Conservation (phyloP, 2,329 filamentous ascomycete species). For the Thelonectria olida region DNA sequence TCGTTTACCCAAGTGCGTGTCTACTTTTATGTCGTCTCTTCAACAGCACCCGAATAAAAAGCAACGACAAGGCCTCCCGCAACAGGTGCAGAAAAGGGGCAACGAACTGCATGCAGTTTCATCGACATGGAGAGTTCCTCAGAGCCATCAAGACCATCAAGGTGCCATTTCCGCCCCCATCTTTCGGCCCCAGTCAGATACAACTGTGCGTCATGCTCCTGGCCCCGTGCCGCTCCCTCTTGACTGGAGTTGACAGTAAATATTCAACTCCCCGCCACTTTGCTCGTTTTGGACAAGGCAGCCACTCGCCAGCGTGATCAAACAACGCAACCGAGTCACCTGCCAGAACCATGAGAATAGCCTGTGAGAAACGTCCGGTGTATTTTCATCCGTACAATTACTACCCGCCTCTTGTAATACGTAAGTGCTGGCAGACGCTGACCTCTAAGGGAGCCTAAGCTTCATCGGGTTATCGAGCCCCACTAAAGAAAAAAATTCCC, state of each 20-base stretch:
- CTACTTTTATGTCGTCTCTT: neutral
- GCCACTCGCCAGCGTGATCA: neutral
- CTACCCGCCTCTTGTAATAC: neutral
- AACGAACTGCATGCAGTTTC: slow-evolving; percentile 10
- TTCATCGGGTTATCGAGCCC: neutral
- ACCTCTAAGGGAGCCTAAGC: no score
- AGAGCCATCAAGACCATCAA: slow-evolving; percentile 29
- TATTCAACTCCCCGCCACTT: slow-evolving; percentile 4
- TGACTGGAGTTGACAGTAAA: neutral
- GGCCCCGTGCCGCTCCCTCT: slow-evolving; percentile 15
- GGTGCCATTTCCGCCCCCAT: slow-evolving; percentile 24
- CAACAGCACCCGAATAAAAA: neutral
- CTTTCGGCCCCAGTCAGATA: neutral
- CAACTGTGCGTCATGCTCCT: no score
- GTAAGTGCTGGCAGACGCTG: neutral
- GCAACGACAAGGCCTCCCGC: neutral
- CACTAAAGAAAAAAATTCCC: neutral
- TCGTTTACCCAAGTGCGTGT: neutral
- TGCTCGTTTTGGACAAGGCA: neutral
- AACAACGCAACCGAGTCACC: neutral
- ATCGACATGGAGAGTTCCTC: neutral
- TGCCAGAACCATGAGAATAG: neutral
- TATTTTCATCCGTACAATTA: no score
- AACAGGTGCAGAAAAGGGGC: slow-evolving; percentile 9
- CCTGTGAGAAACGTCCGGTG: neutral